phyloP scores from a whole-genome alignment of 371 early-diverging fungal genomes.

The Mortierella sp. region DNA sequence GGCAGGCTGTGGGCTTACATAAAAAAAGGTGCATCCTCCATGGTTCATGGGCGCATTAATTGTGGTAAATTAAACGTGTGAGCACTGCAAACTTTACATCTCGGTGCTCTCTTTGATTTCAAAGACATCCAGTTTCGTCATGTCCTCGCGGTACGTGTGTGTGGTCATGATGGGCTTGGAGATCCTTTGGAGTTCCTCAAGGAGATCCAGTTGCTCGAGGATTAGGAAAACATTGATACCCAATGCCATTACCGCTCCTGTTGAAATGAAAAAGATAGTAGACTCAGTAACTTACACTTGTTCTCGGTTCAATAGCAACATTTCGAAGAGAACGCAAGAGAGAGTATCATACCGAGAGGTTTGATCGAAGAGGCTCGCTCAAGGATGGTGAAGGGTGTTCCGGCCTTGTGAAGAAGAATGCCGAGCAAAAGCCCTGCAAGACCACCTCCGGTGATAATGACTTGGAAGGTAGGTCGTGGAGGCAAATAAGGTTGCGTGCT shows the following conservation, averaged over 20 bases:
- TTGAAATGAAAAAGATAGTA: neutral
- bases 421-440: conserved; percentile 7
- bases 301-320: neutral
- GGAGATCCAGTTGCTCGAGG: conserved; percentile 21
- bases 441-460: conserved; percentile 9
- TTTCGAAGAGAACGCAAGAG: neutral
- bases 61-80: neutral
- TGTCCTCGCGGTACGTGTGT: neutral
- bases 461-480: neutral
- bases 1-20: neutral
- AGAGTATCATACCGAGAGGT: neutral
- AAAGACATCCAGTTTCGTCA: neutral
- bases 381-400: neutral
- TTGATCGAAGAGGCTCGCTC: neutral
- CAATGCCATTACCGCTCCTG: neutral
- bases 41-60: neutral
- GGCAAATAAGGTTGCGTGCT: neutral
- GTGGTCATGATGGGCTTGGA: conserved; percentile 18
- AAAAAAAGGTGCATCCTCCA: neutral
- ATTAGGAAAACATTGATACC: neutral
- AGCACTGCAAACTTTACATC: neutral
- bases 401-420: conserved; percentile 1
- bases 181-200: conserved; percentile 15
- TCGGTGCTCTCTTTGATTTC: neutral
- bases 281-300: neutral